phyloP scores from a whole-genome alignment of 148 eudicot genomes.

The Euryodendron excelsum region DNA sequence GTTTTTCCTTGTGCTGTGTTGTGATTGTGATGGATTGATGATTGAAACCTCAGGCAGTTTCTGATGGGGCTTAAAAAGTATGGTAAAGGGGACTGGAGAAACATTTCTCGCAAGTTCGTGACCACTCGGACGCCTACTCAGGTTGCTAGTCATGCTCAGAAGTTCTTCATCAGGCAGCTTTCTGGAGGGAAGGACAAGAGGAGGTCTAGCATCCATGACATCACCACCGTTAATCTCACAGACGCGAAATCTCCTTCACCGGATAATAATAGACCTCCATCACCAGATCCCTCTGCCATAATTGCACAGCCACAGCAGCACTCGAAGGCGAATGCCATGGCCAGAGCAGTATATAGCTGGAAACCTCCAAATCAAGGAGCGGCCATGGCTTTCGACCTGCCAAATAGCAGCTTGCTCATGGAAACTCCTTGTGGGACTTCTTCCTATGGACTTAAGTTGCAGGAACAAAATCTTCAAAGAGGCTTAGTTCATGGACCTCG shows the following conservation, averaged over 20 bases:
- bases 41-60: constrained; percentile 43
- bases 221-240: constrained; percentile 41
- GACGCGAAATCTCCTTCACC: constrained; percentile 35
- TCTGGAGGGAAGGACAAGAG: constrained; percentile 60
- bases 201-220: constrained; percentile 63
- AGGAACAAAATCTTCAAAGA: constrained; percentile 18
- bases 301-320: constrained; percentile 17
- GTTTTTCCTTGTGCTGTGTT: no score
- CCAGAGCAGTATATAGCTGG: constrained; percentile 22
- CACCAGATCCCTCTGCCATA: constrained; percentile 15
- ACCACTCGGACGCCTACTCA: constrained; percentile 57
- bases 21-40: no score
- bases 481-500: constrained; percentile 11
- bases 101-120: constrained; percentile 61
- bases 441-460: constrained; percentile 18
- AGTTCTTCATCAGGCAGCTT: constrained; percentile 52
- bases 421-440: constrained; percentile 20
- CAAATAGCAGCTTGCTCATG: constrained; percentile 14
- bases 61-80: constrained; percentile 56
- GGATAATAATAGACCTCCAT: constrained; percentile 17
- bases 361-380: constrained; percentile 23
- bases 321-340: constrained; percentile 18
- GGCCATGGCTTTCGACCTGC: constrained; percentile 26
- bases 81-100: constrained; percentile 71
- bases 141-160: constrained; percentile 68